phyloP scores from a whole-genome alignment of 176 grass and related monocot genomes.

The Oryza nivara region DNA sequence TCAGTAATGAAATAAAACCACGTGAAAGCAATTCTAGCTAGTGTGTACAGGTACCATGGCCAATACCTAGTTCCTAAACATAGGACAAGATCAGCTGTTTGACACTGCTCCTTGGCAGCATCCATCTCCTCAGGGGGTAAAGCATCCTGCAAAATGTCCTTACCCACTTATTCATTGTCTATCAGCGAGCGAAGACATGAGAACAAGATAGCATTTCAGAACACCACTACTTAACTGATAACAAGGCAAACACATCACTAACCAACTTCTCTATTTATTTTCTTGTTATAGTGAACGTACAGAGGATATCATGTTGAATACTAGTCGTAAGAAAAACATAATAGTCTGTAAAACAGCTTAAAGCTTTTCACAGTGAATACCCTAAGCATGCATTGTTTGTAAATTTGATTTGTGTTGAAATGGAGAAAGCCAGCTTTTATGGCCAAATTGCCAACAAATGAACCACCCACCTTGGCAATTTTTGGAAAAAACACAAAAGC shows the following conservation, averaged over 20 bases:
- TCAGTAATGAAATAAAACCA: conserved; percentile 9
- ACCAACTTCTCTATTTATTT: neutral
- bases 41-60: conserved; percentile 8
- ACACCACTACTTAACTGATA: conserved; percentile 10
- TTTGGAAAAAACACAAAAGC: neutral
- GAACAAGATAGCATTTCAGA: conserved; percentile 12
- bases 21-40: conserved; percentile 19
- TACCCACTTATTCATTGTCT: conserved; percentile 31
- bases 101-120: conserved; percentile 82
- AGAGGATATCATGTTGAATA: neutral
- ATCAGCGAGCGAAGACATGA: neutral
- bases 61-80: conserved; percentile 98
- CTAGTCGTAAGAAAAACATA: neutral
- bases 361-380: neutral
- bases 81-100: conserved; percentile 80
- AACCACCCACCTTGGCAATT: neutral
- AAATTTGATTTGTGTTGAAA: neutral
- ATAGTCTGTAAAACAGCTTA: conserved; percentile 2
- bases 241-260: neutral
- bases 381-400: neutral
- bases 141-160: conserved; percentile 76
- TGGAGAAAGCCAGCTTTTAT: neutral
- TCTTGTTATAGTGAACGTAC: neutral
- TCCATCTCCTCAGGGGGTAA: conserved; percentile 87
- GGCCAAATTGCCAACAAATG: neutral